Base-by-base conservation (phyloP, 2,329 filamentous ascomycete species). In the Paecilomyces sp. region DNA sequence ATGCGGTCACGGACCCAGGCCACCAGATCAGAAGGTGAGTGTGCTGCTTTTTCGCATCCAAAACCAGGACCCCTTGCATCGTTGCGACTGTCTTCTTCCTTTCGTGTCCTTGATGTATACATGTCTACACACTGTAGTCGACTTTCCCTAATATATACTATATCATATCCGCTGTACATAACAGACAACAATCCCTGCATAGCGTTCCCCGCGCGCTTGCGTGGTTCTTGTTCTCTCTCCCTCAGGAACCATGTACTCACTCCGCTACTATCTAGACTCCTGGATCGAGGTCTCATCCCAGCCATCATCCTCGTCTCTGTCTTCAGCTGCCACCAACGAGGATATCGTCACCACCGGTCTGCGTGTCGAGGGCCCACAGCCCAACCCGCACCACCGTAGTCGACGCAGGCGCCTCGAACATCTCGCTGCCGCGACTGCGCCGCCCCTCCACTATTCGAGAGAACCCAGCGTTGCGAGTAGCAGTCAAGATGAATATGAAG, bases 261-360 rank as follows among this genome's bases (percentile, higher is more conserved):
- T 76, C 33, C 73, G 69, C 54, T 74, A 76, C 67, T 78, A 77
- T 60, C 65, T 80, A 92, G 94, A 97, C 79, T 97, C 94, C 8
- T 99, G 94, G 94, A 86, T 97, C 67, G 93, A 99, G 74, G 87
- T 99, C 62, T 86, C 89, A 54, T 97, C 93, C 3, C 91, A 94
- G 67, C 92, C 93, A 7, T 97, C 93, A 0, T 96, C 93, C 1
- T 96, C 93, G 2, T 97, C 92, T 13, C 80, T 96, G 12, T 96
- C 92, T 22, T 96, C 84, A 22, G 76, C 86, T 58, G 86, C 88
- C 70, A 74, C 75, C 57, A 75, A 84, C 63, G 92, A 96, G 65
- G 92, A 97, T 70, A 93, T 96, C 65, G 89, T 96, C 64, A 96
- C 91, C 1, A 94, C 91, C 4, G 92, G 92, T 28, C 82, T 97